Percentiles rank a stretch among this genome's conserved stretches.
These are phyloP conservation scores for Saccharomyces hybrid DNA, from an alignment of 1,139 yeast genomes.

Conservation along the genomic window DNA sequence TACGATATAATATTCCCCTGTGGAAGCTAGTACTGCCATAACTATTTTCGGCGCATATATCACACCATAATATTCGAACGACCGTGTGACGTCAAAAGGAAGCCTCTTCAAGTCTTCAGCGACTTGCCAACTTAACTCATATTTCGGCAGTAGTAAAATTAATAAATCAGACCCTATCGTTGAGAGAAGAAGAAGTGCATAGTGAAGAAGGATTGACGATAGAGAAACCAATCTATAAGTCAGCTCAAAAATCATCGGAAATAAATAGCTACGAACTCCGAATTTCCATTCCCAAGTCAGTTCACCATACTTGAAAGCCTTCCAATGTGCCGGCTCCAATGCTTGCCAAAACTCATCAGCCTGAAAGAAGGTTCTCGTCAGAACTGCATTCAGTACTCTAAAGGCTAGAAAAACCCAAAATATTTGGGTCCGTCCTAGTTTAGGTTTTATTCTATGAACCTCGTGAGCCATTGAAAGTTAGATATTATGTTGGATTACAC, in stretches of 20 bases:
- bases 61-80: slow-evolving; percentile 32
- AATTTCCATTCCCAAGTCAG: slow-evolving; percentile 92
- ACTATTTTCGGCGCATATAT: slow-evolving; percentile 52
- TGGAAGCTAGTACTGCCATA: slow-evolving; percentile 63
- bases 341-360: slow-evolving; percentile 95
- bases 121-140: slow-evolving; percentile 23
- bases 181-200: slow-evolving; percentile 1
- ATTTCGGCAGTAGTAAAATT: slow-evolving; percentile 3
- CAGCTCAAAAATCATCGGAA: slow-evolving; percentile 58
- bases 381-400: slow-evolving; percentile 56
- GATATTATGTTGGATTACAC: neutral
- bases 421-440: neutral
- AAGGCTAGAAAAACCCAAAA: slow-evolving; percentile 25
- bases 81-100: slow-evolving; percentile 5
- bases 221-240: slow-evolving; percentile 16
- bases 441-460: neutral
- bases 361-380: slow-evolving; percentile 73
- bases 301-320: slow-evolving; percentile 73
- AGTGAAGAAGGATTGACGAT: neutral
- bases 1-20: slow-evolving; percentile 59
- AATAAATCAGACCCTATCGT: slow-evolving; percentile 3
- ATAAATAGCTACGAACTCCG: slow-evolving; percentile 67
- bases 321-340: slow-evolving; percentile 79
- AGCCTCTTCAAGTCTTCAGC: slow-evolving; percentile 11
- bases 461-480: neutral